Conservation (phyloP, 1,139 yeast species). For the Kurtzmaniella quercitrusa region DNA sequence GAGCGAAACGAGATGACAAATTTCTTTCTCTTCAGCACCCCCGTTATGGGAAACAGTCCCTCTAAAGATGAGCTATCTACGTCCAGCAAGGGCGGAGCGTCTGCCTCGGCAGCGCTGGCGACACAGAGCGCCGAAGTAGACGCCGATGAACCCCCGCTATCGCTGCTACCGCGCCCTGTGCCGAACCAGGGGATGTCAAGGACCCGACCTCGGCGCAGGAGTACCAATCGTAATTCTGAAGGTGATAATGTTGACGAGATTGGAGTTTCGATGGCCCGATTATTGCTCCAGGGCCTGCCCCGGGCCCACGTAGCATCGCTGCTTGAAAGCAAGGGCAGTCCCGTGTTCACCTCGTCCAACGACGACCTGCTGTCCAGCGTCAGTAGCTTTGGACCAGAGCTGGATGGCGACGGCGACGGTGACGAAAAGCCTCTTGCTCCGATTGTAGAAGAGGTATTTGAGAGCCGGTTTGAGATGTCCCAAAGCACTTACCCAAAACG, state of each 20-base stretch:
- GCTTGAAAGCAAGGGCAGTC: conserved; percentile 10
- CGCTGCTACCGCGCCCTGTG: conserved; percentile 17
- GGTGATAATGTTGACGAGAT: conserved; percentile 22
- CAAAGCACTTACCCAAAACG: no score
- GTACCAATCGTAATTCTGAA: conserved; percentile 6
- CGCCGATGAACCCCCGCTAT: conserved; percentile 47
- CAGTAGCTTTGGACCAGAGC: conserved; percentile 26
- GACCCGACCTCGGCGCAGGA: conserved; percentile 1
- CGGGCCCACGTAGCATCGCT: not conserved
- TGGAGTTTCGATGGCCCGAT: conserved; percentile 42
- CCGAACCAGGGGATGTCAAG: conserved; percentile 11
- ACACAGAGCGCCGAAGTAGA: conserved; percentile 29
- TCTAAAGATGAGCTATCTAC: conserved; percentile 40
- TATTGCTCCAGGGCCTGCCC: conserved; percentile 16
- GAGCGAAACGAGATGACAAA: not conserved
- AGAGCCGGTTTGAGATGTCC: not conserved
- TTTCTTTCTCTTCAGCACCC: not conserved
- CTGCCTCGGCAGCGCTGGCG: conserved; percentile 1
- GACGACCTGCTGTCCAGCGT: conserved; percentile 38
- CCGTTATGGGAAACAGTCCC: conserved; percentile 57
- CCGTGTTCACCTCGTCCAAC: conserved; percentile 40
- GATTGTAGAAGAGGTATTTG: not conserved
- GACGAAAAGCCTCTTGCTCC: not conserved
- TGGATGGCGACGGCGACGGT: not conserved
- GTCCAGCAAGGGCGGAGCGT: conserved; percentile 1